phyloP scores from a whole-genome alignment of 208 protist species.

The Acanthamoeba culbertsoni region DNA sequence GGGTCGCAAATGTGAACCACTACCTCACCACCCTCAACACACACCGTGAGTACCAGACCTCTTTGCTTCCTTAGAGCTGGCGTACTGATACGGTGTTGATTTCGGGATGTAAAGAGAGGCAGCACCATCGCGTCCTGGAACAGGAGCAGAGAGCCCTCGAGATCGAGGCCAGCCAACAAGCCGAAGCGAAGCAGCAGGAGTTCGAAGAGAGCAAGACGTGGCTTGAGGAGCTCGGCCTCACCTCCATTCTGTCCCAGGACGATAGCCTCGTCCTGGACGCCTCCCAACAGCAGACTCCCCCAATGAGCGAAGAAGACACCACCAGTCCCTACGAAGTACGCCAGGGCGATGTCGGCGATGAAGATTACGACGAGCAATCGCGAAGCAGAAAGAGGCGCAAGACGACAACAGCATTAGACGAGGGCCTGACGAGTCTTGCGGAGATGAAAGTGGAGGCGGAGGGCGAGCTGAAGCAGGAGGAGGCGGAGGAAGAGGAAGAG shows the following conservation, averaged over 20 bases:
- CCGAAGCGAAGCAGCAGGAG: too few relatives aligned
- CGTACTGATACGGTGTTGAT: not conserved
- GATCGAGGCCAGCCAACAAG: too few relatives aligned
- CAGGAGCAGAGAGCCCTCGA: too few relatives aligned
- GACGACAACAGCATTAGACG: not conserved
- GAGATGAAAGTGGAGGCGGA: not conserved
- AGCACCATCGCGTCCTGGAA: not conserved
- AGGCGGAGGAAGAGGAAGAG: not conserved
- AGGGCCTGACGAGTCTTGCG: too few relatives aligned
- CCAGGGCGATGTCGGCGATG: too few relatives aligned
- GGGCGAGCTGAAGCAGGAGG: not conserved
- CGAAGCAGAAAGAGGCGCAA: not conserved
- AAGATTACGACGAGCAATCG: too few relatives aligned
- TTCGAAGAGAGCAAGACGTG: not conserved
- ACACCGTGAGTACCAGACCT: not conserved
- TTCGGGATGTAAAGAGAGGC: not conserved
- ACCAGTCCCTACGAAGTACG: too few relatives aligned
- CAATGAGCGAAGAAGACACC: too few relatives aligned
- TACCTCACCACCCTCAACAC: not conserved
- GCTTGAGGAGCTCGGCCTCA: not conserved
- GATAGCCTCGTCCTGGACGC: too few relatives aligned
- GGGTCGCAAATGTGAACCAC: too few relatives aligned
- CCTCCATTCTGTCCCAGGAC: not conserved
- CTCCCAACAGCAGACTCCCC: too few relatives aligned
- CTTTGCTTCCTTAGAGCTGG: not conserved